Evolutionary conservation across 305 asterid species (phyloP).

Genomic region (Fraxinus xanthoxyloides): DNA sequence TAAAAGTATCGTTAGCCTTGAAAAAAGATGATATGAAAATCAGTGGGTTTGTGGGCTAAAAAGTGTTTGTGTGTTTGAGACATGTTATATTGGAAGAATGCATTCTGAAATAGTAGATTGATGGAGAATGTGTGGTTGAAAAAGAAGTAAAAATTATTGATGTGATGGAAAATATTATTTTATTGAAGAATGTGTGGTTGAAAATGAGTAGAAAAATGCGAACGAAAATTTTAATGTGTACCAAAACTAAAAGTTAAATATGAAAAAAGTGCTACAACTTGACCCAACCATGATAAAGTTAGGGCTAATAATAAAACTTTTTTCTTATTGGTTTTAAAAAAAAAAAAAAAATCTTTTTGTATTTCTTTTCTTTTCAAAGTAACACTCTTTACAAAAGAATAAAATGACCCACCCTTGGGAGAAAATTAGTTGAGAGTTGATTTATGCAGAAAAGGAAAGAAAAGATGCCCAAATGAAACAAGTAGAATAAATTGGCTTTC

Average conservation of each 20-base stretch:
- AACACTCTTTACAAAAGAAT: neutral
- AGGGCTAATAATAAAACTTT: neutral
- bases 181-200: too few relatives aligned
- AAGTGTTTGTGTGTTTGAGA: too few relatives aligned
- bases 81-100: too few relatives aligned
- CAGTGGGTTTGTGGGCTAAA: neutral
- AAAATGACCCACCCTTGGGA: neutral
- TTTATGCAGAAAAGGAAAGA: neutral
- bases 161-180: too few relatives aligned
- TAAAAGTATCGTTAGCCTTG: conserved; percentile 17
- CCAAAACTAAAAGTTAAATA: too few relatives aligned
- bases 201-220: too few relatives aligned
- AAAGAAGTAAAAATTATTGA: too few relatives aligned
- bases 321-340: neutral
- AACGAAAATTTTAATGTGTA: too few relatives aligned
- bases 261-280: neutral
- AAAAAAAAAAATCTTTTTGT: neutral
- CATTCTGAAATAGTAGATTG: too few relatives aligned
- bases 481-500: neutral
- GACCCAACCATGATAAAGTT: neutral
- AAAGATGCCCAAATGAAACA: neutral
- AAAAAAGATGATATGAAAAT: neutral
- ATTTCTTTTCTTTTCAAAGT: neutral
- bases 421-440: neutral
- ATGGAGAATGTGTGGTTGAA: too few relatives aligned